These are phyloP conservation scores for Agastache rugosa DNA, from an alignment of 257 asterid genomes.

Conservation along the genomic window DNA sequence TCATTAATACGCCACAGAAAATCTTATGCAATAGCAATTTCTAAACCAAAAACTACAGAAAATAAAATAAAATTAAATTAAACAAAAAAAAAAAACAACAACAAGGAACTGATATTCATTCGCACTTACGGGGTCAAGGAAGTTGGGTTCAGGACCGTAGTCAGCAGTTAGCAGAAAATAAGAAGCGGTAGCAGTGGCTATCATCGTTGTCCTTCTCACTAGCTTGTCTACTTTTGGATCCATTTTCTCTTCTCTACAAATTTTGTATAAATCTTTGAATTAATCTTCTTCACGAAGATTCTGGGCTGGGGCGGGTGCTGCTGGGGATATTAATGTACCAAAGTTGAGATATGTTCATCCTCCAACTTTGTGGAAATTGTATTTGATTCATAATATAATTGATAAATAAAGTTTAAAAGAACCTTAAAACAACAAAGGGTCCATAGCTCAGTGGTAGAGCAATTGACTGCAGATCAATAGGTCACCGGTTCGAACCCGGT, in stretches of 20 bases:
- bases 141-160: slow-evolving; percentile 80
- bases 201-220: slow-evolving; percentile 79
- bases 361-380: not conserved
- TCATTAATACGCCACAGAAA: not conserved
- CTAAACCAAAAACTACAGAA: not conserved
- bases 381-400: too few relatives aligned
- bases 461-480: slow-evolving; percentile 82
- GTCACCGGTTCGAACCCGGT: slow-evolving; percentile 86
- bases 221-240: slow-evolving; percentile 70
- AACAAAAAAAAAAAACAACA: not conserved
- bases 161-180: slow-evolving; percentile 92
- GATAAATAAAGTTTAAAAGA: too few relatives aligned
- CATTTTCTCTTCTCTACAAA: slow-evolving; percentile 42
- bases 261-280: not conserved
- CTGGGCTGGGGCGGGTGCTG: not conserved
- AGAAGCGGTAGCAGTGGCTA: slow-evolving; percentile 79
- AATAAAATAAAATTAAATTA: not conserved
- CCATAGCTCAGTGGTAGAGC: slow-evolving; percentile 99
- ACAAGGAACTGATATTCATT: not conserved
- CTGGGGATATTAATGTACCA: not conserved
- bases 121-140: slow-evolving; percentile 79
- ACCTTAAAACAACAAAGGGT: slow-evolving; percentile 30
- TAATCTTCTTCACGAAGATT: not conserved
- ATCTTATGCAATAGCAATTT: not conserved
- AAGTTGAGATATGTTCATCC: not conserved